A percentile compares a stretch with the other conserved stretches of the same genome.
Conservation (phyloP, 2,329 filamentous ascomycete species). For the Gyromitra esculenta region DNA sequence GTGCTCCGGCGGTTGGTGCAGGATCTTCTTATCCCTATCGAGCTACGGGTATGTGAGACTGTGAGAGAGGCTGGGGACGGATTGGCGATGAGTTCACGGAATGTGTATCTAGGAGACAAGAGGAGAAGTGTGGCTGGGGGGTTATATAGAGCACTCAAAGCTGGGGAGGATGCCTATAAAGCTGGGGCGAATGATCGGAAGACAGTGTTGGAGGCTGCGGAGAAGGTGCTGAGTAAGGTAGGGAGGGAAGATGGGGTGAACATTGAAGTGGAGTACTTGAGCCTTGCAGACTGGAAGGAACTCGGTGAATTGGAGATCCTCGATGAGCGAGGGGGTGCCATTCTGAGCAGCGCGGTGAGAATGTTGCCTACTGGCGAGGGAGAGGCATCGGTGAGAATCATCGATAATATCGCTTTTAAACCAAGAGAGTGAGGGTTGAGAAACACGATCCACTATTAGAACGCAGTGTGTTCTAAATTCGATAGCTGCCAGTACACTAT, state of each 20-base stretch:
- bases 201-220: constrained; percentile 74
- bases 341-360: constrained; percentile 89
- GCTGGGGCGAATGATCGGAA: constrained; percentile 64
- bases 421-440: constrained; percentile 12
- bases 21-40: constrained; percentile 82
- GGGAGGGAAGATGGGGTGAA: constrained; percentile 70
- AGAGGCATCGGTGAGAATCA: constrained; percentile 86
- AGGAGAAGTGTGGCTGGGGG: constrained; percentile 77
- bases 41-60: constrained; percentile 79
- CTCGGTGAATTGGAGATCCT: constrained; percentile 80
- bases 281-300: constrained; percentile 83
- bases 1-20: constrained; percentile 85
- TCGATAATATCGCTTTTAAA: constrained; percentile 87
- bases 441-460: not conserved
- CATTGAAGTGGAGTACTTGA: constrained; percentile 92
- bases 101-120: constrained; percentile 86
- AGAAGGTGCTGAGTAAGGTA: constrained; percentile 68
- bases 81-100: constrained; percentile 88
- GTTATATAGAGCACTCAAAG: constrained; percentile 73
- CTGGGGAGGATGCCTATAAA: constrained; percentile 74
- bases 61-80: constrained; percentile 77
- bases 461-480: not conserved
- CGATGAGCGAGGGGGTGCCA: constrained; percentile 71
- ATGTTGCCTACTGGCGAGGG: constrained; percentile 83
- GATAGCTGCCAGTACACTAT: not conserved